Base-by-base conservation (phyloP, 257 asterid genomes). In the Solanum megistacrolobum region DNA sequence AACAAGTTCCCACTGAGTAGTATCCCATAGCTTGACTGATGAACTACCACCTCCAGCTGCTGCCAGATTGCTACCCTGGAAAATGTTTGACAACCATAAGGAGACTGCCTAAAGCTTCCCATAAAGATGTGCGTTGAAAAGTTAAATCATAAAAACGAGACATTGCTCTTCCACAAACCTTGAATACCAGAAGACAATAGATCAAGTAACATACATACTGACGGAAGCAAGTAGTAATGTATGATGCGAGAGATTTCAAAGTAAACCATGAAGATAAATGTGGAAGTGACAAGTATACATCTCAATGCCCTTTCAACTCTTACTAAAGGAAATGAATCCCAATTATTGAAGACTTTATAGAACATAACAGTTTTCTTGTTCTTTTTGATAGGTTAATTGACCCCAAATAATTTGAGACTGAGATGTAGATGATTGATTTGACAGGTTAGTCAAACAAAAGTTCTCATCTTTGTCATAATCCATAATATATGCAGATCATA, bases 41-140 rank as follows among this genome's bases (percentile, higher is more conserved):
- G 98, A 96, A 86, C 99, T 96, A 68, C 99, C 95, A 39, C 99
- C 99, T 90, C 99, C 99, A 32, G 99, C 99, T 89, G 96, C 99
- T 5, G 99, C 99, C 31, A 97, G 93, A n/a, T 94, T 89, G 79
- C 94, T 95, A 71, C 99, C 99, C 98, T 96, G 93, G 75, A 88
- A 86, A 81, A 72, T 48, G 2, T 55, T 55, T 29, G 69, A 82
- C 7, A 82, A 82, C 5, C 69, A 20, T 82, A 82, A 82, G 69
- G 16, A 16, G 69, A 31, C 39, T 29, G 36, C 85, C 85, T 46
- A 29, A 9, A 82, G 25, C 31, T 18, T 82, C 39, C 43, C 6
- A 82, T 82, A 82, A 29, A 29, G 69, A 18, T 3, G 66, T 79
- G 66, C 12, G 3, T 35, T 13, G 3, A 29, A 79, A 79, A 79